Evolutionary conservation across 2,329 filamentous ascomycete genomes (phyloP).

Genomic region (Fusarium sulawesiense): DNA sequence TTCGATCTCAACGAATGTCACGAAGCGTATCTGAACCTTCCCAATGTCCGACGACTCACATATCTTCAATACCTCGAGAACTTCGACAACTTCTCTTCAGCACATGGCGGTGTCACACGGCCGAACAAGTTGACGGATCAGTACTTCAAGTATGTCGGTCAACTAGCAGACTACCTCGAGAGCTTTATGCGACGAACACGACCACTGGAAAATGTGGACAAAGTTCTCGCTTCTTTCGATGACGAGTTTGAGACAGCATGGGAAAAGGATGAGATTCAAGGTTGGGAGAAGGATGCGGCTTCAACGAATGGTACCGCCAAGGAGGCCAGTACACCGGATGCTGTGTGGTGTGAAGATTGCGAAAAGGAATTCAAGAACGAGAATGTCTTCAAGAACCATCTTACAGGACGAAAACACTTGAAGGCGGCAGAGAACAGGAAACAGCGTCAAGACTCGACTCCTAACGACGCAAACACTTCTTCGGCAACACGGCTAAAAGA

Average conservation of each 20-base stretch:
- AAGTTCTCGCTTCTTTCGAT: constrained; percentile 80
- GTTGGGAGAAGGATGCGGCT: constrained; percentile 74
- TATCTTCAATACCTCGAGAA: constrained; percentile 94
- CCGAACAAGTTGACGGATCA: constrained; percentile 89
- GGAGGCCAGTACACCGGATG: constrained; percentile 62
- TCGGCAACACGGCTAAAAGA: constrained; percentile 79
- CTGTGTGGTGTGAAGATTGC: constrained; percentile 90
- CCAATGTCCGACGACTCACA: constrained; percentile 82
- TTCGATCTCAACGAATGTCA: constrained; percentile 88
- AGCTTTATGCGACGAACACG: constrained; percentile 85
- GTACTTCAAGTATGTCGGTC: constrained; percentile 90
- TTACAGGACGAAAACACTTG: constrained; percentile 92
- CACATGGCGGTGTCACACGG: constrained; percentile 78
- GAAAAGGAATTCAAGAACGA: constrained; percentile 96
- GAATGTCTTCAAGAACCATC: constrained; percentile 90
- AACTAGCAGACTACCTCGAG: constrained; percentile 85
- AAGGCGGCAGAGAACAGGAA: constrained; percentile 78
- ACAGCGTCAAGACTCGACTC: constrained; percentile 56
- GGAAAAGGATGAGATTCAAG: constrained; percentile 81
- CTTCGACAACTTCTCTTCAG: constrained; percentile 87
- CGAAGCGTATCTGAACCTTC: constrained; percentile 90
- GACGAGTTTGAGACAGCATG: constrained; percentile 86
- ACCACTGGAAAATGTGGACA: constrained; percentile 87
- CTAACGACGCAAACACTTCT: constrained; percentile 47
- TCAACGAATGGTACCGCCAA: constrained; percentile 49